phyloP scores from a whole-genome alignment of 2,329 filamentous ascomycete species.

The Fusarium drepaniforme region DNA sequence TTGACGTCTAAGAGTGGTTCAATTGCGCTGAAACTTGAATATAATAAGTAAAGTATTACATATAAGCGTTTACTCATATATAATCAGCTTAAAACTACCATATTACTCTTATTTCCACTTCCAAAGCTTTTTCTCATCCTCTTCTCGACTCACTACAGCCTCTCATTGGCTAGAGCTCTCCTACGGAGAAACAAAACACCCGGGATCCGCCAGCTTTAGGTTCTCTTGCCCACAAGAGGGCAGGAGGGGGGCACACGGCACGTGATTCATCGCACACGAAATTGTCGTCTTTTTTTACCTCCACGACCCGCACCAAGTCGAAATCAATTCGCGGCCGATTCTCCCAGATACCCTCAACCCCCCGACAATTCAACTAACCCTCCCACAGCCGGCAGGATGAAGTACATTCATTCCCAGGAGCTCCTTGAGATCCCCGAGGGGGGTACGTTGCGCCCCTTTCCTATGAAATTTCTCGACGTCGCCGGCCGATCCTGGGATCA shows the following conservation, averaged over 20 bases:
- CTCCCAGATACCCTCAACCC: slow-evolving; percentile 56
- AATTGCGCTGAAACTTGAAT: background rate
- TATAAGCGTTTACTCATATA: too few species aligned
- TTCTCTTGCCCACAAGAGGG: slow-evolving; percentile 50
- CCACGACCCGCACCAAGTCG: slow-evolving; percentile 32
- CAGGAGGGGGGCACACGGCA: background rate
- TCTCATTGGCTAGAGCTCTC: slow-evolving; percentile 19
- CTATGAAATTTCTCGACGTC: slow-evolving; percentile 14
- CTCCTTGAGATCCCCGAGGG: slow-evolving; percentile 94
- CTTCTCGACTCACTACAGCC: background rate
- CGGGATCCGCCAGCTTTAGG: background rate
- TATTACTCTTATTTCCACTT: background rate
- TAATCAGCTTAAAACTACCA: background rate
- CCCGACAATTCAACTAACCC: slow-evolving; percentile 54
- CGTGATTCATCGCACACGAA: slow-evolving; percentile 31
- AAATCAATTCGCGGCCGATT: slow-evolving; percentile 52
- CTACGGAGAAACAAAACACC: background rate
- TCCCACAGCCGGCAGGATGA: slow-evolving; percentile 84
- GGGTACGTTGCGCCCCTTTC: slow-evolving; percentile 74
- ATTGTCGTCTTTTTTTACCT: slow-evolving; percentile 39
- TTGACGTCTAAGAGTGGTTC: background rate
- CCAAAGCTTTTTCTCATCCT: background rate
- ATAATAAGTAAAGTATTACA: too few species aligned
- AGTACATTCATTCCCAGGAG: slow-evolving; percentile 99
- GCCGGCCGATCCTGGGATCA: slow-evolving; percentile 7